A percentile compares a stretch with the other conserved stretches of the same genome.
Evolutionary conservation across 306 rosid species (phyloP).

Genomic region (Cucumis hystrix): DNA sequence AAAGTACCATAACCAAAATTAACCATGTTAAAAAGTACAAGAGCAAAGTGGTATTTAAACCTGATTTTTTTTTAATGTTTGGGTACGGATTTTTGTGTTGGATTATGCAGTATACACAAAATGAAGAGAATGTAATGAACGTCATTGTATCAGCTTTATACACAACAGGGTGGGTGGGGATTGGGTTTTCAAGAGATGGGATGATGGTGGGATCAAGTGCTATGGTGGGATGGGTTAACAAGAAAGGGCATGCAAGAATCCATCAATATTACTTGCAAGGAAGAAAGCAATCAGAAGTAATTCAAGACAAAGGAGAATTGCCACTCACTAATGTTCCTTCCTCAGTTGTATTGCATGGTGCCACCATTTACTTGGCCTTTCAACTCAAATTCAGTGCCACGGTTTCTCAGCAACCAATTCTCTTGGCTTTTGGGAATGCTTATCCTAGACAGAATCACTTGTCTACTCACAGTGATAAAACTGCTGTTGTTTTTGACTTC

Average conservation of each 20-base stretch:
- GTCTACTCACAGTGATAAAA: conserved; percentile 47
- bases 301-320: conserved; percentile 74
- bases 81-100: not conserved
- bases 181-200: conserved; percentile 80
- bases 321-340: conserved; percentile 81
- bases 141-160: conserved; percentile 74
- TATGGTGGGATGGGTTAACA: conserved; percentile 82
- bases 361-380: conserved; percentile 80
- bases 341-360: conserved; percentile 72
- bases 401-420: conserved; percentile 55
- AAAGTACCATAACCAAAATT: no score
- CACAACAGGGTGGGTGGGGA: conserved; percentile 93
- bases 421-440: conserved; percentile 58
- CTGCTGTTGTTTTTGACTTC: conserved; percentile 58
- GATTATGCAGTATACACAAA: conserved; percentile 54
- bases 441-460: conserved; percentile 53
- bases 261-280: conserved; percentile 80
- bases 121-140: conserved; percentile 47
- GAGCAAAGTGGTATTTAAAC: no score
- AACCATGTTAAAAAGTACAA: no score
- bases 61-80: no score
- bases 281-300: conserved; percentile 44
- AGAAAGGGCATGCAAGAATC: conserved; percentile 72
- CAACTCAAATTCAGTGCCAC: conserved; percentile 50
- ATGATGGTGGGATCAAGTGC: conserved; percentile 97